Conservation (phyloP, 2,329 filamentous ascomycete species). For the Fusarium bulbicola region DNA sequence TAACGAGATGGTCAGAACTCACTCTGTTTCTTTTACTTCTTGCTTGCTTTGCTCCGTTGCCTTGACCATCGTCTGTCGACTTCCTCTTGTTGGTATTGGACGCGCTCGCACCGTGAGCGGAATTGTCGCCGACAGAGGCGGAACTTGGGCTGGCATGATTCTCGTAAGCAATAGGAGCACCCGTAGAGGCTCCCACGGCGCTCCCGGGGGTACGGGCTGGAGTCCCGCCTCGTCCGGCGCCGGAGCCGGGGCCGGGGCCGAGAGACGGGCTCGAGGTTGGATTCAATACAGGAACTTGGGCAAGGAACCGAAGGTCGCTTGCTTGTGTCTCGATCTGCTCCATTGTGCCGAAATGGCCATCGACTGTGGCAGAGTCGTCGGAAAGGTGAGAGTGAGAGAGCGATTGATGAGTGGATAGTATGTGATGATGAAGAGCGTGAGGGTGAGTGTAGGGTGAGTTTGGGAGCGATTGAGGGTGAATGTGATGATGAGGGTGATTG, state of each 20-base stretch:
- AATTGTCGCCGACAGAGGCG: conserved; percentile 59
- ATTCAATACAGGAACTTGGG: conserved; percentile 49
- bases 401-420: conserved; percentile 9
- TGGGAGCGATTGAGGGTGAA: conserved; percentile 4
- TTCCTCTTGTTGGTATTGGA: conserved; percentile 49
- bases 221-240: conserved; percentile 28
- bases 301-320: conserved; percentile 62
- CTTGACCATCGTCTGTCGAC: conserved; percentile 53
- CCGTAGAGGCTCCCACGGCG: conserved; percentile 38
- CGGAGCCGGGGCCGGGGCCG: conserved; percentile 32
- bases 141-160: conserved; percentile 50
- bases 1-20: conserved; percentile 43
- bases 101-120: conserved; percentile 49
- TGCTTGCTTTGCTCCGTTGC: conserved; percentile 57
- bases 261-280: conserved; percentile 31
- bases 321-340: conserved; percentile 65
- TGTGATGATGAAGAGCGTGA: conserved; percentile 17
- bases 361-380: conserved; percentile 8
- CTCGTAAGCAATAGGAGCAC: conserved; percentile 46
- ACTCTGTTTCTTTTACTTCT: conserved; percentile 69
- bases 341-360: conserved; percentile 51
- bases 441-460: conserved; percentile 7
- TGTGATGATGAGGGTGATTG: not conserved
- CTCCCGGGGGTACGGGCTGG: conserved; percentile 30
- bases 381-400: conserved; percentile 6